phyloP scores from a whole-genome alignment of 148 eudicot species.

The Fallopia convolvulus region DNA sequence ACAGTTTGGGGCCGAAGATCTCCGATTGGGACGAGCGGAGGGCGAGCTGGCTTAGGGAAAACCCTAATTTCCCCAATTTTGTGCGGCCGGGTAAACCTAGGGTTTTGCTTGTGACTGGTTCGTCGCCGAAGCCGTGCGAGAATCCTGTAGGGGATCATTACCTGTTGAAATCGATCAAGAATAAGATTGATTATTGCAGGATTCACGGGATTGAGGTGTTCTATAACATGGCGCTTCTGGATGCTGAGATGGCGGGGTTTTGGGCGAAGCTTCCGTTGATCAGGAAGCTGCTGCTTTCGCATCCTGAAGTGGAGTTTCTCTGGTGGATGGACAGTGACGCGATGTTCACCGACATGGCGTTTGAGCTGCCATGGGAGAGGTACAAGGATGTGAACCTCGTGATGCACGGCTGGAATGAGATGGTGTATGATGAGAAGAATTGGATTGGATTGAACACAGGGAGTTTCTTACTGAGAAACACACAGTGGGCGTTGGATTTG shows the following conservation, averaged over 20 bases:
- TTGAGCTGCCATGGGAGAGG: conserved; percentile 67
- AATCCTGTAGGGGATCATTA: conserved; percentile 75
- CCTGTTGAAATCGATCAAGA: conserved; percentile 62
- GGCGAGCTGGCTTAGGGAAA: conserved; percentile 38
- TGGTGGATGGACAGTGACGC: conserved; percentile 98
- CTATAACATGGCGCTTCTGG: conserved; percentile 60
- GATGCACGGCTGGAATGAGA: conserved; percentile 67
- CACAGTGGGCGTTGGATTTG: conserved; percentile 68
- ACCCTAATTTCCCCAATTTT: conserved; percentile 46
- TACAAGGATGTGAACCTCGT: conserved; percentile 47
- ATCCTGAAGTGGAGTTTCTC: conserved; percentile 67
- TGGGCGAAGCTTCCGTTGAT: conserved; percentile 79
- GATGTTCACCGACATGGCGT: conserved; percentile 77
- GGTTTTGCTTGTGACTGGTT: conserved; percentile 64
- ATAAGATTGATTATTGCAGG: conserved; percentile 88
- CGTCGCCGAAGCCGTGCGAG: conserved; percentile 72
- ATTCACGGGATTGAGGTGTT: conserved; percentile 67
- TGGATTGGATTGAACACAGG: conserved; percentile 85
- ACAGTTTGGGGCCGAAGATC: conserved; percentile 61
- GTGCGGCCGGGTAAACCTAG: conserved; percentile 44
- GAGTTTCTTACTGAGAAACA: conserved; percentile 58
- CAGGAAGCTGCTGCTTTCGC: conserved; percentile 52
- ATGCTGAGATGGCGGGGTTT: conserved; percentile 69
- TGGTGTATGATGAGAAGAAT: conserved; percentile 66
- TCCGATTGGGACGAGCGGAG: conserved; percentile 66